Evolutionary conservation across 768 basidiomycete genomes (phyloP).

Genomic region (Psilocybe cyanescens): DNA sequence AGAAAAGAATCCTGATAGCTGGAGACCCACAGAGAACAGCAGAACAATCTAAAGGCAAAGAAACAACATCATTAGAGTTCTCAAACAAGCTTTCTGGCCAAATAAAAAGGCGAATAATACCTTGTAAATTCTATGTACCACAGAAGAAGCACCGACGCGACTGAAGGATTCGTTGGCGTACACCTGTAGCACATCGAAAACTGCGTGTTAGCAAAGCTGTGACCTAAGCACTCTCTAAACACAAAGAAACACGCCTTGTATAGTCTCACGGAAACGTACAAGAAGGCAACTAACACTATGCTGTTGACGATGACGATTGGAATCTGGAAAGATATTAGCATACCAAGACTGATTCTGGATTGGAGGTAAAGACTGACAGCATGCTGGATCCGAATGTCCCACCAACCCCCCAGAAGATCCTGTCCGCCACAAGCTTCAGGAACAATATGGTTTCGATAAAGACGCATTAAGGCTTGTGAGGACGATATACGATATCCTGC

Average conservation of each 20-base stretch:
- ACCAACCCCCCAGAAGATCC: conserved; percentile 48
- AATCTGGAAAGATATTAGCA: conserved; percentile 31
- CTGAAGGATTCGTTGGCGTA: conserved; percentile 50
- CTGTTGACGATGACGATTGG: conserved; percentile 43
- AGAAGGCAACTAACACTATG: conserved; percentile 37
- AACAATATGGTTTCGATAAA: conserved; percentile 40
- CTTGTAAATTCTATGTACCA: conserved; percentile 51
- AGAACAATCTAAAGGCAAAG: conserved; percentile 43
- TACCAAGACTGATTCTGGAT: not conserved
- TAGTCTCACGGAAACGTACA: conserved; percentile 43
- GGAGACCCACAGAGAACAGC: conserved; percentile 49
- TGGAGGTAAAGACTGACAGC: conserved; percentile 33
- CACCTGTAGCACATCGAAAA: conserved; percentile 28
- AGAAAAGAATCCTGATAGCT: conserved; percentile 53
- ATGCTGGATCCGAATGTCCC: conserved; percentile 35
- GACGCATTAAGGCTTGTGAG: conserved; percentile 30
- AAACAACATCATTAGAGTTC: not conserved
- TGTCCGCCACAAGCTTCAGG: conserved; percentile 40
- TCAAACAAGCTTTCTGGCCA: not conserved
- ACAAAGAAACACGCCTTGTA: conserved; percentile 36
- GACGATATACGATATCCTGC: conserved; percentile 43
- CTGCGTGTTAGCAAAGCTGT: not conserved
- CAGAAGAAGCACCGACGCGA: conserved; percentile 50
- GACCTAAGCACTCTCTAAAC: not conserved
- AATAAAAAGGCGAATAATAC: conserved; percentile 24